Base-by-base conservation (phyloP, 2,329 filamentous ascomycete genomes). In the Macrophomina phaseolina region DNA sequence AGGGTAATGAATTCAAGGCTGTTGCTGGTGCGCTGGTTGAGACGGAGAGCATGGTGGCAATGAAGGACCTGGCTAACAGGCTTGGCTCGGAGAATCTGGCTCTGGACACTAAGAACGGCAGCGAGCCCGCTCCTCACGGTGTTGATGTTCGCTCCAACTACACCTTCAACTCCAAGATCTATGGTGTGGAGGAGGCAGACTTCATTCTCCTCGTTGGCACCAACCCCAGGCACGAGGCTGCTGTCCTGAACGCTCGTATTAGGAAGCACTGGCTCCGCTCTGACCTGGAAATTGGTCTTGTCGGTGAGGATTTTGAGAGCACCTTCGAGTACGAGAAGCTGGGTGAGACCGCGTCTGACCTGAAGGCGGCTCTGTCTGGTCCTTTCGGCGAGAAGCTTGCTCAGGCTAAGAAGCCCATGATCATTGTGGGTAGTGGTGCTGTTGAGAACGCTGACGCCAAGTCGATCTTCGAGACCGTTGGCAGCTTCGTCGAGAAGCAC, bases 231-330 rank as follows among this genome's bases (percentile, higher is more conserved):
- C 93, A 97, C 77, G 95, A 99, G 82, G 95, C 95, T 69, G 93
- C 95, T 66, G 93, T 95, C 56, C 87, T 99, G 52, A 99, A 99
- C 76, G 94, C 94, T 70, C 92, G 95, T 72, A 99, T 99, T 77
- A 89, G 95, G 75, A 99, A 99, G 85, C 94, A 97, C 80, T 99
- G 94, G 91, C 85, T 99, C 72, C 90, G 94, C 72, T 97, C 95
- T 42, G 94, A 98, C 73, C 88, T 99, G 30, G 91, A 98, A 79
- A 89, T 99, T 73, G 95, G 91, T 70, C 88, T 97, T 67, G 90
- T 99, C 72, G 95, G 95, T 70, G 91, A 97, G 83, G 82, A 89
- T 46, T 99, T 94, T 80, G 89, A 97, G 58, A 97, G 94, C 66
- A 99, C 94, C 38, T 99, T 98, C 76, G 94, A 97, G 73, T 97